Base-by-base conservation (phyloP, 805 yeast genomes). In the Danielozyma ontarioensis region DNA sequence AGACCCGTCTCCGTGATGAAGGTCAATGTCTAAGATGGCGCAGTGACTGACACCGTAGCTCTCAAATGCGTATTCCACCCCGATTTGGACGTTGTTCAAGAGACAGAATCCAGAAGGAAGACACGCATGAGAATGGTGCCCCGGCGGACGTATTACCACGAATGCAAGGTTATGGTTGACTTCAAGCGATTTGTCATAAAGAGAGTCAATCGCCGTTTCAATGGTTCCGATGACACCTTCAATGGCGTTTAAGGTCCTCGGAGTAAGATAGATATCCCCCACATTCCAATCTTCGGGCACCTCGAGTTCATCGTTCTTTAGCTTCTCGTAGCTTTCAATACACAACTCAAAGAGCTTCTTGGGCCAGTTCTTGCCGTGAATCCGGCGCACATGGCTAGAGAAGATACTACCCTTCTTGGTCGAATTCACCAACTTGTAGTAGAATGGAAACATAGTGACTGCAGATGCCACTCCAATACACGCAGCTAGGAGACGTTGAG, bases 1-100 rank as follows among this genome's bases (percentile, higher is more conserved):
- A 5, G 85, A 74, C 11, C 95, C 95, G 56, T 85, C 95, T 13
- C 95, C 95, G 51, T 85, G 95, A 50, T 85, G 95, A 27, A 85
- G 64, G 54, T 85, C 95, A 41, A 86, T 80, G 54, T 85, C 95
- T 19, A 85, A 57, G 13, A 85, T 81, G 1, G 82, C 88, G 13
- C 87, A 87, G 59, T 85, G 95, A 1, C 90, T 80, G 2, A 85
- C 78, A 2, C 68, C 76, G 46, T 81, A 74, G 5, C 64, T 53
- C 27, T 64, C 72, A 34, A 66, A 70, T 1, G 94, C 94, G 50
- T 85, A 85, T 48, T 83, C 89, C 17, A 83, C 76, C 2, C 83
- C 86, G 22, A 86, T 76, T 39, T 85, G 94, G 0, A 81, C 94
- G 48, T 85, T 85, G 58, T 85, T 85, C 33, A 85, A 64, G 29